These are phyloP conservation scores for Monosporascus sp. DNA, from an alignment of 2,329 filamentous ascomycete species.

Conservation along the genomic window DNA sequence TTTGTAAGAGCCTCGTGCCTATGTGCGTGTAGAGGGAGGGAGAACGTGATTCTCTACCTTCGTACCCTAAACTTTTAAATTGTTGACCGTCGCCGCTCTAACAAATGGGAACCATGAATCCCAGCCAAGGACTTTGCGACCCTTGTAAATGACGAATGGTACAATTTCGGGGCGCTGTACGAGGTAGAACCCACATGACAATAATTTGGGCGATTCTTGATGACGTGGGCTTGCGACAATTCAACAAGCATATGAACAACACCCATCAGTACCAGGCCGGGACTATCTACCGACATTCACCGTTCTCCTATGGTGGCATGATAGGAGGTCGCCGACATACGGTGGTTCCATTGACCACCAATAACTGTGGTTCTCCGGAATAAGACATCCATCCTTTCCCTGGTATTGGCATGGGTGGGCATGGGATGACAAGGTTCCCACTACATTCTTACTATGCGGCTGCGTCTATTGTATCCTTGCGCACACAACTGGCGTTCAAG, in stretches of 20 bases:
- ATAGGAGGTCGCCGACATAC: background rate
- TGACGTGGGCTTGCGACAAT: conserved; percentile 10
- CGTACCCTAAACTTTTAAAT: background rate
- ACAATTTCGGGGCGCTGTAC: background rate
- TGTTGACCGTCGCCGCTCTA: background rate
- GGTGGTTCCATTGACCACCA: background rate
- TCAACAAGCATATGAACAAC: background rate
- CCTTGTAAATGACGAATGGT: background rate
- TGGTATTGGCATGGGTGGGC: background rate
- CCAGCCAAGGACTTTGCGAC: too few species aligned
- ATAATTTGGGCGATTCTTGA: conserved; percentile 19
- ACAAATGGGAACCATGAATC: background rate
- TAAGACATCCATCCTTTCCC: background rate
- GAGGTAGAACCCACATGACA: conserved; percentile 14
- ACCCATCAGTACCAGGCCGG: background rate
- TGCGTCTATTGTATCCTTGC: background rate
- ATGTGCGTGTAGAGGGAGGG: too few species aligned
- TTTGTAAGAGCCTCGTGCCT: too few species aligned
- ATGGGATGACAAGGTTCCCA: background rate
- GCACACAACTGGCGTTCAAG: background rate
- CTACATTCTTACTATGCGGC: background rate
- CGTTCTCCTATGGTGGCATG: background rate
- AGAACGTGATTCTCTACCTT: too few species aligned
- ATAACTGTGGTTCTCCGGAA: background rate
- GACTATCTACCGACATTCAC: background rate